Conservation (phyloP, 305 asterid genomes). For the Withania somnifera region DNA sequence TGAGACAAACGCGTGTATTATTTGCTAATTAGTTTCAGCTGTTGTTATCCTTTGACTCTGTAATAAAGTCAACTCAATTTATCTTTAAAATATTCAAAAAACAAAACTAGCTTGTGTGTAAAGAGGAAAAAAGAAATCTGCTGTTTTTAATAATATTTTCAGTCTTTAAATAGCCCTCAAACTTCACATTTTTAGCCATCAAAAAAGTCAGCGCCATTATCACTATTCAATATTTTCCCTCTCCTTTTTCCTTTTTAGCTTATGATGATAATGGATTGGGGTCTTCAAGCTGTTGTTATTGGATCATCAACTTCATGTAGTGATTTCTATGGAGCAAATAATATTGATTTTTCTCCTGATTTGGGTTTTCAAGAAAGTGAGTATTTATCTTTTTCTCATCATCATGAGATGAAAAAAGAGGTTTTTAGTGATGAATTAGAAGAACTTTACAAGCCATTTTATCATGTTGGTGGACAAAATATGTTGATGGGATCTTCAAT, state of each 20-base stretch:
- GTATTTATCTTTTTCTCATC: not conserved
- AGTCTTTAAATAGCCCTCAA: constrained; percentile 7
- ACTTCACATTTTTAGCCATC: not conserved
- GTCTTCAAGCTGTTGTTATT: constrained; percentile 58
- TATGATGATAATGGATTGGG: constrained; percentile 48
- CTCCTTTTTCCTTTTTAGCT: not conserved
- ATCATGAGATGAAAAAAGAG: not conserved
- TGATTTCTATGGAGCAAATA: constrained; percentile 9
- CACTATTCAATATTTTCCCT: not conserved
- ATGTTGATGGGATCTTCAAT: constrained; percentile 4
- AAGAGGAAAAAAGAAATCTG: not conserved
- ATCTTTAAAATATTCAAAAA: not conserved
- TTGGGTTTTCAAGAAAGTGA: constrained; percentile 5
- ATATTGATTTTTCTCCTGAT: not conserved
- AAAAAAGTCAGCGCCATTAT: constrained; percentile 14
- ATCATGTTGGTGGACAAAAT: constrained; percentile 7
- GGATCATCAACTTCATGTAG: constrained; percentile 29
- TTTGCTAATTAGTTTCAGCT: not conserved
- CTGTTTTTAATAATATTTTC: constrained; percentile 1
- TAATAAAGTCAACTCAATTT: constrained; percentile 35
- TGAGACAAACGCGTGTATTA: constrained; percentile 27
- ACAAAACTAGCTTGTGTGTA: constrained; percentile 1
- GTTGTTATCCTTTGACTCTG: constrained; percentile 44
- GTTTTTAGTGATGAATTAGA: constrained; percentile 40
- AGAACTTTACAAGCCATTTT: constrained; percentile 70